Evolutionary conservation across 1,139 yeast genomes (phyloP), one percentile per base, ranked within the genome.

Genomic region (Kodamaea sp.): DNA sequence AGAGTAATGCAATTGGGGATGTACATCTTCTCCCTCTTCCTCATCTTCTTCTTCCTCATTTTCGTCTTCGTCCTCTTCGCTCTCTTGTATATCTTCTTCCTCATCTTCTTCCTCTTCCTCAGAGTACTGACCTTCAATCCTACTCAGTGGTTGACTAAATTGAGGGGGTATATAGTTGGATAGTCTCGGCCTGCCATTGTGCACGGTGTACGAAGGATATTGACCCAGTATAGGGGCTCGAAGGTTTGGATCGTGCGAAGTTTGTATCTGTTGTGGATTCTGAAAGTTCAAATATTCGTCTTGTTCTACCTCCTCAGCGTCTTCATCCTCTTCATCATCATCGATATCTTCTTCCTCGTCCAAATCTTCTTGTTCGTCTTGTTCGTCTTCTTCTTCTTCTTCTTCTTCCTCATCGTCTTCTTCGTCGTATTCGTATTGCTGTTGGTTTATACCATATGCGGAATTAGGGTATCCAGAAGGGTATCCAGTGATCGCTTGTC

Each of bases 111-210:
- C 35, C 12, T 31, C 30, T 9, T 28, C 29, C 7, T 24, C 23
- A 14, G 22, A 29, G n/a, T n/a, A n/a, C 22, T 21, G 5, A n/a
- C 12, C 10, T 22, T 23, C 11, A 9, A 23, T 12, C 15, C 26
- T 4, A 9, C 4, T 12, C 15, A 23, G n/a, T 9, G 24, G 13
- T 26, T 23, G 6, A 19, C 18, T 11, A 21, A 26, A 6, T 12
- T 25, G n/a, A 22, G 15, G 18, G 25, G 29, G 20, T 20, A 31
- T 6, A 22, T 38, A 15, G 20, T 12, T 31, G 9, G 38, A 28
- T 10, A 38, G 29, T 28, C 44, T 32, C 2, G 44, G 43, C 15
- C 44, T 35, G 3, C 44, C 43, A 22, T 41, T 32, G n/a, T 37
- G 42, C 4, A 41, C 14, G 8, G 28, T 34, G n/a, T 32, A 36